Evolutionary conservation across 2,329 filamentous ascomycete species (phyloP), one percentile per base, ranked within the genome.

Genomic region (Aspergillus viridinutans): DNA sequence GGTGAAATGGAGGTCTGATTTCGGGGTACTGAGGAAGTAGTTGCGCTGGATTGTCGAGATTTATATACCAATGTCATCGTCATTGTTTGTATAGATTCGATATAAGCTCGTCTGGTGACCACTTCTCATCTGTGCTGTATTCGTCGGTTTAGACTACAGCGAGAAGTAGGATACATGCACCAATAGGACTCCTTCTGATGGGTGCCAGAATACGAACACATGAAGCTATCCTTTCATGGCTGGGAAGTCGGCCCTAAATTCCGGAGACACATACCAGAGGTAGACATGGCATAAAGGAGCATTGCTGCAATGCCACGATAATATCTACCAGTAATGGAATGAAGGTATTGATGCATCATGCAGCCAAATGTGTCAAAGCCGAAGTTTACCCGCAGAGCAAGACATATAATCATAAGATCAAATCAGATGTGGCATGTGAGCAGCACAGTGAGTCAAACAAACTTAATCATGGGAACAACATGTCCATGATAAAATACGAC

Each of bases 11-110:
- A 1, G 0, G 14, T 17, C 4, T 17, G 12, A 14, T 6, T 35
- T 6, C 1, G 32, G 14, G 14, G 32, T 38, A 0, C 6, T 6
- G 4, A 7, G 14, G 3, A n/a, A n/a, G n/a, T n/a, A n/a, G 4
- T 38, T 38, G 6, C 2, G 32, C 5, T 38, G 32, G 14, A n/a
- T 38, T 38, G 3, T 38, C 14, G 3, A 3, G 5, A n/a, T 17
- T 38, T 38, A 38, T 38, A 38, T 38, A 38, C 14, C 32, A 3
- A 7, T 17, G 32, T 38, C 32, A 2, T 7, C 3, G 32, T 38
- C 14, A 17, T 17, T 38, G 32, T 35, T 17, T 7, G 32, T 17
- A 38, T 38, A 17, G 14, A 5, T 32, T 29, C 1, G 32, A 38
- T 7, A 17, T 38, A 17, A 7, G 14, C 10, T 38, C 1, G 32